Percentiles rank a stretch among this genome's conserved stretches.
phyloP scores from a whole-genome alignment of 495 filamentous ascomycete genomes.

The Delitschia confertaspora region DNA sequence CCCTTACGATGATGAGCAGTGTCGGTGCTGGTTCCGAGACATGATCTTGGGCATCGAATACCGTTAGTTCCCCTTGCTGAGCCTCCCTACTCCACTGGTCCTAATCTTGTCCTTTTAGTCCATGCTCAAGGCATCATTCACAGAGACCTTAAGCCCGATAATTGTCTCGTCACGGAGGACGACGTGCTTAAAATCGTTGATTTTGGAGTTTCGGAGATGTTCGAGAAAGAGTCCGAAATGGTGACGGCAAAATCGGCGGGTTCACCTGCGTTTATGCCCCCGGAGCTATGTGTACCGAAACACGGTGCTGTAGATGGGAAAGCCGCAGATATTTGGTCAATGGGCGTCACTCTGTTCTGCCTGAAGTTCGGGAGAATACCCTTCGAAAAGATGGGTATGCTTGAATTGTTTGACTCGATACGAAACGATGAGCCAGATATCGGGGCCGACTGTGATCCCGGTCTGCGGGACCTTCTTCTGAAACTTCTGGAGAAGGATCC shows the following conservation, averaged over 20 bases:
- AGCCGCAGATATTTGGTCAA: constrained; percentile 95
- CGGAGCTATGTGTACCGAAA: constrained; percentile 80
- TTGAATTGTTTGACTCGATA: constrained; percentile 87
- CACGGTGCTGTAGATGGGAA: constrained; percentile 84
- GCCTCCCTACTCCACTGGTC: not conserved
- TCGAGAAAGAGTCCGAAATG: constrained; percentile 84
- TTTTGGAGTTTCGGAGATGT: constrained; percentile 98
- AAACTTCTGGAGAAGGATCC: constrained; percentile 44
- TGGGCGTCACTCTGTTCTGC: constrained; percentile 94
- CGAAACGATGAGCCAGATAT: constrained; percentile 49
- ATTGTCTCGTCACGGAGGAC: constrained; percentile 80
- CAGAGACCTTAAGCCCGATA: constrained; percentile 97
- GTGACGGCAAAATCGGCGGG: constrained; percentile 88
- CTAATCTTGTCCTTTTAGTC: constrained; percentile 37
- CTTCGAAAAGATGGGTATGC: constrained; percentile 65
- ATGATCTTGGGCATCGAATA: constrained; percentile 95
- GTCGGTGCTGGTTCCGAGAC: constrained; percentile 89
- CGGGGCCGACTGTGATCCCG: constrained; percentile 35
- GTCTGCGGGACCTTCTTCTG: constrained; percentile 32
- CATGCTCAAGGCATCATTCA: constrained; percentile 94
- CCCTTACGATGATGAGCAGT: constrained; percentile 76
- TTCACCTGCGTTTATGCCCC: constrained; percentile 89
- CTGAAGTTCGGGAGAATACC: constrained; percentile 80
- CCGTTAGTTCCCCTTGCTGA: constrained; percentile 40
- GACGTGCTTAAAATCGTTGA: constrained; percentile 94